phyloP scores from a whole-genome alignment of 2,329 filamentous ascomycete species.

The Basipetospora chlamydospora region DNA sequence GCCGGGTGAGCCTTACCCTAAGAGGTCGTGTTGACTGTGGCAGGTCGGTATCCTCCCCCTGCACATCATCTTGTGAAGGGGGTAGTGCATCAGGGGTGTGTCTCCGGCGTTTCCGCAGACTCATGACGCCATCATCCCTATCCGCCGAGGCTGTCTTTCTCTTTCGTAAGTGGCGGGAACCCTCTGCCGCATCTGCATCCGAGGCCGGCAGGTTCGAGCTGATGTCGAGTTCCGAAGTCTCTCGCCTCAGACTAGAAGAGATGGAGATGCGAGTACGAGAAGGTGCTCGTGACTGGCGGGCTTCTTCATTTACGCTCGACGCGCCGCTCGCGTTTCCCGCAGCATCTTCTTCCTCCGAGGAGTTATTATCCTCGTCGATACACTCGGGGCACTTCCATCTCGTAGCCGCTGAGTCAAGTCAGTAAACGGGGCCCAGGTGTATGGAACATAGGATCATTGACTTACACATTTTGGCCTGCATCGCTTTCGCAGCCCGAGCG shows the following conservation, averaged over 20 bases:
- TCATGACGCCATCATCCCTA: slow-evolving; percentile 37
- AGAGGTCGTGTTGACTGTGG: slow-evolving; percentile 1
- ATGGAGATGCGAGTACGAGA: background rate
- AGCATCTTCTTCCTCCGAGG: background rate
- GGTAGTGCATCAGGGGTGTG: slow-evolving; percentile 28
- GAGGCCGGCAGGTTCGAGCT: slow-evolving; percentile 37
- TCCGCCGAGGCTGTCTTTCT: slow-evolving; percentile 66
- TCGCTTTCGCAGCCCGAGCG: slow-evolving; percentile 46
- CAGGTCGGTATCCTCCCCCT: slow-evolving; percentile 12
- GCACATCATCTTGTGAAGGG: slow-evolving; percentile 20
- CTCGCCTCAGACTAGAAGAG: background rate
- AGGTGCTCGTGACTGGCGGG: no score
- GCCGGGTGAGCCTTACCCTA: slow-evolving; percentile 1
- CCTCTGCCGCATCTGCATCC: slow-evolving; percentile 60
- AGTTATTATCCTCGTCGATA: slow-evolving; percentile 13
- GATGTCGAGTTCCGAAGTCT: no score
- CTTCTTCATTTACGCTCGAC: background rate
- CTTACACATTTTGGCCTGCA: slow-evolving; percentile 2
- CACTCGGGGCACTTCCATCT: slow-evolving; percentile 40
- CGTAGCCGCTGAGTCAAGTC: slow-evolving; percentile 9
- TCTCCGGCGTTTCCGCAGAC: slow-evolving; percentile 38
- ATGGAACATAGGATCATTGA: no score
- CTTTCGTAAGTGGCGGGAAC: slow-evolving; percentile 65
- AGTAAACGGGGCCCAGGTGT: slow-evolving; percentile 10
- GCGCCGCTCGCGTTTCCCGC: slow-evolving; percentile 1